A percentile compares a stretch with the other conserved stretches of the same genome.
phyloP scores from a whole-genome alignment of 306 rosid species.

The Cucurbita maxima region DNA sequence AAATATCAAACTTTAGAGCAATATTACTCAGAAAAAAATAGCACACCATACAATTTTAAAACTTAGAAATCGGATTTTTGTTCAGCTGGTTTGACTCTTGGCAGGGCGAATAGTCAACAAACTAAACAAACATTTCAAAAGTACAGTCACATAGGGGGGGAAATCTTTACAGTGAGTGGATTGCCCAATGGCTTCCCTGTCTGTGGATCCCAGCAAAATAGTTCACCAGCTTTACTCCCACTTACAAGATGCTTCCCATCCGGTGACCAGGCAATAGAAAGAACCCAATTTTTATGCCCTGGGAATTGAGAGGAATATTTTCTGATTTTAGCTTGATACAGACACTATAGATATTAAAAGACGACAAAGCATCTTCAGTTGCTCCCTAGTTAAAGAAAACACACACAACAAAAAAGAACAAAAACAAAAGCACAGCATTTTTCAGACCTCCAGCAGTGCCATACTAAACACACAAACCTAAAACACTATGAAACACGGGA shows the following conservation, averaged over 20 bases:
- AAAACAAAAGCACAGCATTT: neutral
- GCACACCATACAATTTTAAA: neutral
- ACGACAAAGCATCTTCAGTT: neutral
- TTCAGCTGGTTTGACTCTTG: neutral
- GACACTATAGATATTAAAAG: neutral
- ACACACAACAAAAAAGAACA: neutral
- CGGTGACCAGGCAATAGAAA: constrained; percentile 88
- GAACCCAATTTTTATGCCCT: constrained; percentile 96
- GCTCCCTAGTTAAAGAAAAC: neutral
- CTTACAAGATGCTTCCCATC: constrained; percentile 88
- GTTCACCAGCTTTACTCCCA: constrained; percentile 88
- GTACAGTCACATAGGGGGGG: neutral
- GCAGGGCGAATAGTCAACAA: neutral
- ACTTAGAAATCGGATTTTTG: neutral
- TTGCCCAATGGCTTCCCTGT: constrained; percentile 69
- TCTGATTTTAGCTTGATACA: neutral
- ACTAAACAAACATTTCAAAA: neutral
- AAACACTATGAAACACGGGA: neutral
- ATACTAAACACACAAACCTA: neutral
- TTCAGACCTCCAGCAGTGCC: neutral
- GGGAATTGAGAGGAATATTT: constrained; percentile 8
- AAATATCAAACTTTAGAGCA: neutral
- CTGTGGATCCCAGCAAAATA: constrained; percentile 81
- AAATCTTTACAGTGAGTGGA: constrained; percentile 40
- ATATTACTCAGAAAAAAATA: neutral